Evolutionary conservation across 2,329 filamentous ascomycete species (phyloP), one percentile per base, ranked within the genome.

Genomic region (Colletotrichum theobromicola): DNA sequence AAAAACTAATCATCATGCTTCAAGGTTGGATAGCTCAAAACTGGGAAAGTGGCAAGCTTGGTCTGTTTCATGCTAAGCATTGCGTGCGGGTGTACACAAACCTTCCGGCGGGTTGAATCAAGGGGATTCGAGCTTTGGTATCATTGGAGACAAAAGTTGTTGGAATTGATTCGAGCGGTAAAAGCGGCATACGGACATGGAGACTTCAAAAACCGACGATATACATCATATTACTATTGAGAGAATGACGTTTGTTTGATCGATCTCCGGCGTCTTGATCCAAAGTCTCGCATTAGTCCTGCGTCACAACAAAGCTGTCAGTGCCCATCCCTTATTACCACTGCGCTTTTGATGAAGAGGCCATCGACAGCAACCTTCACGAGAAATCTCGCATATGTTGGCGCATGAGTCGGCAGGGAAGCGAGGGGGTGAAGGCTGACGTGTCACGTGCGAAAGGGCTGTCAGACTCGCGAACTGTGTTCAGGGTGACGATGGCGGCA

Each of bases 401-500:
- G 81, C 81, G 66, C 80, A 82, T 0, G 83, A 85, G 77, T 85
- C 83, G 15, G 83, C 82, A 2, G 85, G 77, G 66, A 85, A 81
- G 10, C 83, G 80, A 72, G 83, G 81, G n/a, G 83, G 84, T 12
- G 84, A 83, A 21, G 85, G 57, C 24, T 82, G 82, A 13, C 82
- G 67, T 18, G 84, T 82, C 82, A 13, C 82, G 67, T 18, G 84
- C 82, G 66, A 86, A 86, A 64, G 84, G 85, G 72, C 80, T 85
- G 55, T 85, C 84, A 42, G 83, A 83, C 61, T 82, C 80, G 72
- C 85, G 84, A 66, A 82, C 80, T 3, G 83, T 80, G 77, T 86
- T 86, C 32, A 86, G 75, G 3, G 84, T 85, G 66, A 84, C 76
- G 74, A 86, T 84, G 10, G 82, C 82, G 2, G 79, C 82, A 7